A percentile compares a stretch with the other conserved stretches of the same genome.
These are phyloP conservation scores for Erigeron philadelphicus DNA, from an alignment of 140 eudicot genomes.

Conservation along the genomic window DNA sequence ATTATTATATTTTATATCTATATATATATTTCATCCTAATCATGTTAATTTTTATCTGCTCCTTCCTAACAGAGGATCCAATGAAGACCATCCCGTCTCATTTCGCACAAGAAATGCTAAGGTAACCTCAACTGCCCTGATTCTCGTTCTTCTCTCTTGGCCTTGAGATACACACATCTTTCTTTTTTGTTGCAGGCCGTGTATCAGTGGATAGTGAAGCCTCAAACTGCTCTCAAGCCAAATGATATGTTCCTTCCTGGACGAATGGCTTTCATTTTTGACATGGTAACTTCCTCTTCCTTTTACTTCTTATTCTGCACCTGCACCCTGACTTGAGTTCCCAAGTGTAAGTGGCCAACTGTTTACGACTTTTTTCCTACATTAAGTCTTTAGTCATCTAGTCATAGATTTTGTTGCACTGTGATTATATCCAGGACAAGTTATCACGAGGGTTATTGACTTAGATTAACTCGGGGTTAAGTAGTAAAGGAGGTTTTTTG, in stretches of 20 bases:
- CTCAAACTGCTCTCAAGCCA: slow-evolving; percentile 63
- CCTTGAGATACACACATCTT: neutral
- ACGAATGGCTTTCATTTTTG: slow-evolving; percentile 83
- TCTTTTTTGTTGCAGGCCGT: slow-evolving; percentile 55
- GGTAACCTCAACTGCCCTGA: slow-evolving; percentile 28
- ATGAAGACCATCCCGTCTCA: slow-evolving; percentile 74
- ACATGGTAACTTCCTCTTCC: slow-evolving; percentile 54
- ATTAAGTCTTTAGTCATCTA: too few species aligned
- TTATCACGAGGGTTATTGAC: too few species aligned
- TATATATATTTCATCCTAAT: too few species aligned
- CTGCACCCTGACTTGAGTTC: neutral
- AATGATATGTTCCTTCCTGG: slow-evolving; percentile 97
- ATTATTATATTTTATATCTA: too few species aligned
- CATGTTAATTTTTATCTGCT: neutral
- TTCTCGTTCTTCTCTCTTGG: neutral
- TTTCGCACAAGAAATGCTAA: slow-evolving; percentile 86
- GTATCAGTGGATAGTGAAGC: slow-evolving; percentile 86
- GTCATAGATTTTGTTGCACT: neutral
- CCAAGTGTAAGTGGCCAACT: slow-evolving; percentile 2
- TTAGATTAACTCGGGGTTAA: too few species aligned
- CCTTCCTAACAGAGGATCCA: slow-evolving; percentile 45
- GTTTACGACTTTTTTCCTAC: neutral
- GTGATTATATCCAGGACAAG: neutral
- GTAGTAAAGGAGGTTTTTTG: too few species aligned
- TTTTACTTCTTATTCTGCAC: neutral